Percentiles rank a stretch among this genome's conserved stretches.
phyloP scores from a whole-genome alignment of 2,329 filamentous ascomycete species.

The Epichloe gansuensis region DNA sequence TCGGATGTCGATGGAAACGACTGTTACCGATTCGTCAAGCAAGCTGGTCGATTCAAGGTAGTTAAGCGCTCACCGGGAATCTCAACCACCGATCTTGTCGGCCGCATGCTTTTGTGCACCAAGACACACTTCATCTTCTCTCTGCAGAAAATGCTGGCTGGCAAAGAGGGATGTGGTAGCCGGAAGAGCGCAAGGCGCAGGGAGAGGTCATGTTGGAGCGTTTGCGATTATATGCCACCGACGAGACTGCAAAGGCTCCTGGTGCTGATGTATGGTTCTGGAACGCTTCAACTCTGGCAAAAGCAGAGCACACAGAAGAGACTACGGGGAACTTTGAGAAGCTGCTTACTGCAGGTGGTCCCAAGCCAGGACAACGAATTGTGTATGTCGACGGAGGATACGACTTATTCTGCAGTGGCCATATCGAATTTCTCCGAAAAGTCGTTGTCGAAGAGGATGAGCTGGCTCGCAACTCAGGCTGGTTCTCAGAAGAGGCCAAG shows the following conservation, averaged over 20 bases:
- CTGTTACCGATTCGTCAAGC: constrained; percentile 96
- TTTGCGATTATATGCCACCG: constrained; percentile 77
- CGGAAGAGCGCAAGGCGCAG: constrained; percentile 50
- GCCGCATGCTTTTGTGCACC: constrained; percentile 95
- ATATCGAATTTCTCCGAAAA: constrained; percentile 83
- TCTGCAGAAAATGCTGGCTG: constrained; percentile 54
- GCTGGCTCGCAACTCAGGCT: constrained; percentile 54
- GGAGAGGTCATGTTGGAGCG: constrained; percentile 62
- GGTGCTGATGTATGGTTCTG: constrained; percentile 82
- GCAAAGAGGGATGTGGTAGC: constrained; percentile 60
- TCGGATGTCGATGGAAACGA: constrained; percentile 88
- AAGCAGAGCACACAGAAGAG: constrained; percentile 31
- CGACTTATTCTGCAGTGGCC: constrained; percentile 90
- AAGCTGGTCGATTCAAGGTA: constrained; percentile 85
- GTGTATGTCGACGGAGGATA: constrained; percentile 96
- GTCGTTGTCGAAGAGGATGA: constrained; percentile 65
- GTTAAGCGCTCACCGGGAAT: constrained; percentile 95
- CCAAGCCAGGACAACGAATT: constrained; percentile 66
- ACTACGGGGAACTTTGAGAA: constrained; percentile 54
- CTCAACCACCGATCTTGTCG: constrained; percentile 94
- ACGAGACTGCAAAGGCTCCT: constrained; percentile 65
- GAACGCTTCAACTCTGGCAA: constrained; percentile 42
- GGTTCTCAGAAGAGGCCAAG: constrained; percentile 57
- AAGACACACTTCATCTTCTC: constrained; percentile 84
- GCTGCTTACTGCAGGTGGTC: constrained; percentile 59